Percentiles rank a stretch among this genome's conserved stretches.
phyloP scores from a whole-genome alignment of 495 filamentous ascomycete genomes.

The Xylaria palmicola region DNA sequence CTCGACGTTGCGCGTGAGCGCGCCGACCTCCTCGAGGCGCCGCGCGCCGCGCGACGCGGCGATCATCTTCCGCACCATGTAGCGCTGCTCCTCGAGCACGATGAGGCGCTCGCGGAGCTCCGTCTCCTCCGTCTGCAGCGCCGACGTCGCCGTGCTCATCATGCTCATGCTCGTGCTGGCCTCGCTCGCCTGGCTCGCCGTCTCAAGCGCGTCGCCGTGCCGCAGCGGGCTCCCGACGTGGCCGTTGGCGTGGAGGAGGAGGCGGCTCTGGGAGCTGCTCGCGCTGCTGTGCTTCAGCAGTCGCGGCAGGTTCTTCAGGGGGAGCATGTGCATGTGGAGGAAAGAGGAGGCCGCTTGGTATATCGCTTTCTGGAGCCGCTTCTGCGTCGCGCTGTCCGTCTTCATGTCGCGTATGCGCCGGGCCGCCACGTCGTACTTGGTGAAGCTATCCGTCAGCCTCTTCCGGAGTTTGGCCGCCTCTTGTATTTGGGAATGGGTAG shows the following conservation, averaged over 20 bases:
- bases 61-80: slow-evolving; percentile 88
- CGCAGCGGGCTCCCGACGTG: slow-evolving; percentile 41
- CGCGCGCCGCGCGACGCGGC: slow-evolving; percentile 74
- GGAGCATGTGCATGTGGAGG: slow-evolving; percentile 87
- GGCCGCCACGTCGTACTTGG: slow-evolving; percentile 83
- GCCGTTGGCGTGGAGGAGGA: slow-evolving; percentile 37
- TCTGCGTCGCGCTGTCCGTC: slow-evolving; percentile 67
- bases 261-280: slow-evolving; percentile 38
- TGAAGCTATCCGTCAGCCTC: slow-evolving; percentile 85
- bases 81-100: slow-evolving; percentile 91
- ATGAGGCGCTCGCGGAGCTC: slow-evolving; percentile 79
- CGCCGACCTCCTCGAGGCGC: slow-evolving; percentile 86
- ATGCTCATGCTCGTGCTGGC: slow-evolving; percentile 15
- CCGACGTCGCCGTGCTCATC: slow-evolving; percentile 65
- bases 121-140: slow-evolving; percentile 83
- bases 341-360: slow-evolving; percentile 82
- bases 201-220: slow-evolving; percentile 53
- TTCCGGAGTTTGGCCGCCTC: slow-evolving; percentile 91
- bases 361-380: slow-evolving; percentile 76
- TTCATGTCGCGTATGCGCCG: slow-evolving; percentile 79
- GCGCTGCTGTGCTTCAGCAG: slow-evolving; percentile 70
- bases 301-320: slow-evolving; percentile 81
- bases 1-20: slow-evolving; percentile 75
- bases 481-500: slow-evolving; percentile 69
- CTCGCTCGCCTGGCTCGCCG: slow-evolving; percentile 59